Percentiles rank a stretch among this genome's conserved stretches.
Conservation (phyloP, 2,329 filamentous ascomycete species). For the Scortechinia acanthostroma region DNA sequence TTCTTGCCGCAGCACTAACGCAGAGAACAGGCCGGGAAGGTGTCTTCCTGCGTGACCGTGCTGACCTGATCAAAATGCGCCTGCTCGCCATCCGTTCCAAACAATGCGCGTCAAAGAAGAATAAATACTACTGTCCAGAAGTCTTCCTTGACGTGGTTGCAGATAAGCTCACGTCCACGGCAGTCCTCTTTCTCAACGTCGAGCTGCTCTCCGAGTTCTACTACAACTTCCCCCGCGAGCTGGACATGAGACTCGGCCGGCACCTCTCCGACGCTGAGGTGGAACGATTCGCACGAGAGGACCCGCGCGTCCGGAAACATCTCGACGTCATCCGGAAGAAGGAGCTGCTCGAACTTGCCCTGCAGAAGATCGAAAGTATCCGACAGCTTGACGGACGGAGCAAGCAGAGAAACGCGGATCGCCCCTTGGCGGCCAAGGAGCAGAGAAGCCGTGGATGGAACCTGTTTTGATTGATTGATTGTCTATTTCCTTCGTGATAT, state of each 20-base stretch:
- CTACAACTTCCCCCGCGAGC: slow-evolving; percentile 89
- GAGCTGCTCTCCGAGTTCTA: slow-evolving; percentile 96
- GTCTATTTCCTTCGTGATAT: no score
- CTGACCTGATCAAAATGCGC: slow-evolving; percentile 84
- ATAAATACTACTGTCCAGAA: slow-evolving; percentile 95
- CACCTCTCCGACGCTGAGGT: slow-evolving; percentile 74
- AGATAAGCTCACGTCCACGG: slow-evolving; percentile 87
- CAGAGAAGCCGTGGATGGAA: background rate
- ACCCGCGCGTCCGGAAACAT: slow-evolving; percentile 81
- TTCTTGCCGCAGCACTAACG: slow-evolving; percentile 3
- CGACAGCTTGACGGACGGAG: slow-evolving; percentile 74
- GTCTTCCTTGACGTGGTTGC: slow-evolving; percentile 96
- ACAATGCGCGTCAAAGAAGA: slow-evolving; percentile 74
- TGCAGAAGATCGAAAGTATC: slow-evolving; percentile 92
- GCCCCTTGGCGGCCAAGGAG: background rate
- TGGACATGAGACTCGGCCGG: slow-evolving; percentile 78
- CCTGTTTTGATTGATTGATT: background rate
- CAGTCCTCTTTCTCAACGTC: slow-evolving; percentile 93
- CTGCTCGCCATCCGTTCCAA: slow-evolving; percentile 81
- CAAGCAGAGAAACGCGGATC: slow-evolving; percentile 32
- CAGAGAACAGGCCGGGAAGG: slow-evolving; percentile 76
- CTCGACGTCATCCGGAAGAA: slow-evolving; percentile 88
- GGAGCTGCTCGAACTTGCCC: slow-evolving; percentile 82
- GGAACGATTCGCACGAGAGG: slow-evolving; percentile 85
- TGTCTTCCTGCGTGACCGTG: slow-evolving; percentile 84